A percentile compares a stretch with the other conserved stretches of the same genome.
Conservation (phyloP, 257 asterid genomes). For the Schizonepeta tenuifolia region DNA sequence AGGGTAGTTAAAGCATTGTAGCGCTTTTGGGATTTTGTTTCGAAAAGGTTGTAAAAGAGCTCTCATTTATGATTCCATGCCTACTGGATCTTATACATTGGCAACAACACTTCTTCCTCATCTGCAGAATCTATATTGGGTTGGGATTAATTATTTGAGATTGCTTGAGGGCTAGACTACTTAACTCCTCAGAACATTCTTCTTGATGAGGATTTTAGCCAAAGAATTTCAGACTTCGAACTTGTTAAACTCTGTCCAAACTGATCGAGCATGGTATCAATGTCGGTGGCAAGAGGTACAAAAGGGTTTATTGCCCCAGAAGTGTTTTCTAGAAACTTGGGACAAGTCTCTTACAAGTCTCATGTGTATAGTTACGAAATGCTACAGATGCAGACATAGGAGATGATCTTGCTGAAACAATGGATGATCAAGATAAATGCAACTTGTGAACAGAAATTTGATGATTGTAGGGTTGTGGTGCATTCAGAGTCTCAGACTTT, state of each 20-base stretch:
- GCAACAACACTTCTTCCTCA: too few species aligned
- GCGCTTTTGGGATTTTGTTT: too few species aligned
- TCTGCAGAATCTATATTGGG: too few species aligned
- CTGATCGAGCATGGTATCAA: constrained; percentile 19
- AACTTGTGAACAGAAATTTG: constrained; percentile 34
- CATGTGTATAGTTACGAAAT: constrained; percentile 39
- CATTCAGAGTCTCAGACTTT: constrained; percentile 46
- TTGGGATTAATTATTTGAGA: too few species aligned
- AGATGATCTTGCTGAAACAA: not conserved
- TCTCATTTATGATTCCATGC: too few species aligned
- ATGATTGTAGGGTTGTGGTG: constrained; percentile 50
- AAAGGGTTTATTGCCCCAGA: too few species aligned
- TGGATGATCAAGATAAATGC: constrained; percentile 10
- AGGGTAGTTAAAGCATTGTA: too few species aligned
- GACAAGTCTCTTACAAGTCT: too few species aligned
- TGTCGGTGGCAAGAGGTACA: constrained; percentile 6
- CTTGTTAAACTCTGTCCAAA: constrained; percentile 24
- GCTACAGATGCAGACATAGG: constrained; percentile 19
- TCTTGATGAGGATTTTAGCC: not conserved
- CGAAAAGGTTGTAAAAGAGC: too few species aligned
- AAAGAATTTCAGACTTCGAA: constrained; percentile 16
- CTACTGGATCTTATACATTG: too few species aligned
- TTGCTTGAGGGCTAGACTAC: too few species aligned
- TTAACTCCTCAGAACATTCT: constrained; percentile 18
- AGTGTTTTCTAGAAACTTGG: too few species aligned